Base-by-base conservation (phyloP, 2,329 filamentous ascomycete species). In the Tolypocladium nubicola region DNA sequence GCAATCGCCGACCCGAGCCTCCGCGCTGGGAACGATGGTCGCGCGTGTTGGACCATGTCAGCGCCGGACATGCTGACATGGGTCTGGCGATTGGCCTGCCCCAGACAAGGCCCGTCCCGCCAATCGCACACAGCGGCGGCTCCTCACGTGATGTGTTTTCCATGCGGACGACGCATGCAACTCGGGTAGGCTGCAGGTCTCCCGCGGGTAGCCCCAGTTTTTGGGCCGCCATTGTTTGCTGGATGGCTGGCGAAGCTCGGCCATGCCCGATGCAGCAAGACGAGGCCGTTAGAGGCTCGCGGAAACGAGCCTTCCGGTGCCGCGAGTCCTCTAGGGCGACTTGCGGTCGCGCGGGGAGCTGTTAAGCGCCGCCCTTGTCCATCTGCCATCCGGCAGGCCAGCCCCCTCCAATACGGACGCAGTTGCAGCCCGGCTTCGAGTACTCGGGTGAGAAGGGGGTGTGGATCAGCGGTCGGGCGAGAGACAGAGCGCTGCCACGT, bases 21-120 rank as follows among this genome's bases (percentile, higher is more conserved):
- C 47, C 13, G 10, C 9, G 21, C 26, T 3, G 16, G 14, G 16
- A 9, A 50, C 8, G 2, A 35, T 33, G 47, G 16, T 50, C 6
- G 26, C 26, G 26, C 47, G 9, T n/a, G 16, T 50, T 50, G 26
- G 35, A n/a, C 19, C 16, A 3, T 14, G 19, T 38, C 50, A 33
- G 16, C 2, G 26, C 43, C 10, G 26, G 26, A 19, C 45, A 49
- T 49, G 47, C 21, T 16, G 16, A 40, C 52, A 41, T 19, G 52
- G 52, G 38, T 41, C 38, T 53, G 11, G 11, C 19, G 60, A 66
- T 64, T 68, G 64, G 65, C 56, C 52, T 61, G 50, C 60, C 58
- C 58, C 61, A 66, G 61, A 62, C 62, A 70, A 67, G 67, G 69
- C 63, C 64, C 71, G 69, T 64, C 70, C 71, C 70, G 70, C 70